Evolutionary conservation across 805 yeast species (phyloP), one percentile per base, ranked within the genome.

Genomic region (Teunomyces panamensis): DNA sequence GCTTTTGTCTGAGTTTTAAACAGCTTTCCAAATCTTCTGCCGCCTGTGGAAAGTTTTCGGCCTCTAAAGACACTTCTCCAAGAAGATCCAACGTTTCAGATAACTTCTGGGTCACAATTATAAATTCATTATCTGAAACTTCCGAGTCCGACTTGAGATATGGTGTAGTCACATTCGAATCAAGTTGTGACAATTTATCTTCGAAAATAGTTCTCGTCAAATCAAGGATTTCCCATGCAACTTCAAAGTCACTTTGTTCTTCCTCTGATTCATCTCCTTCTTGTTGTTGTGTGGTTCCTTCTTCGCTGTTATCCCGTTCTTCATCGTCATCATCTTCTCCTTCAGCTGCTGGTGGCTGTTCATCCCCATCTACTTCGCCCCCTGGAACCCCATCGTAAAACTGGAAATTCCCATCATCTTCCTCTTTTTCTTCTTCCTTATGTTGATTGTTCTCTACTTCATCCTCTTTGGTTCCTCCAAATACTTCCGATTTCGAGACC

Each of bases 21-120:
- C 89, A 74, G 14, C 78, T 67, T 42, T 74, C 69, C 48, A 89
- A 80, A 63, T 91, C 96, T 14, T 69, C 69, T 0, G 85, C 78
- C 0, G 97, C 88, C 63, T 89, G 95, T 11, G 73, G 67, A 64
- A 90, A 90, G 64, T 89, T 88, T 57, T 92, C 97, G 1, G 94
- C 80, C 60, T 92, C 99, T 39, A 91, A 72, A 0, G 96, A 85
- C 8, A 91, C 86, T 61, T 92, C 97, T 29, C 98, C 98, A 13
- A 90, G 72, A 9, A 91, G 65, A 58, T 87, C 91, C 61, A 83
- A 86, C 1, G 84, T 79, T 48, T 88, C 91, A 0, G 91, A 82
- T 17, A 90, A 69, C 53, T 81, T 86, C 56, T 74, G 71, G 48
- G 75, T 68, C 24, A 75, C 52, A 27, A 58, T 61, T 10, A 73